A percentile compares a stretch with the other conserved stretches of the same genome.
These are phyloP conservation scores for Ochromonas danica DNA, from an alignment of 108 stramenopile species.

Conservation along the genomic window DNA sequence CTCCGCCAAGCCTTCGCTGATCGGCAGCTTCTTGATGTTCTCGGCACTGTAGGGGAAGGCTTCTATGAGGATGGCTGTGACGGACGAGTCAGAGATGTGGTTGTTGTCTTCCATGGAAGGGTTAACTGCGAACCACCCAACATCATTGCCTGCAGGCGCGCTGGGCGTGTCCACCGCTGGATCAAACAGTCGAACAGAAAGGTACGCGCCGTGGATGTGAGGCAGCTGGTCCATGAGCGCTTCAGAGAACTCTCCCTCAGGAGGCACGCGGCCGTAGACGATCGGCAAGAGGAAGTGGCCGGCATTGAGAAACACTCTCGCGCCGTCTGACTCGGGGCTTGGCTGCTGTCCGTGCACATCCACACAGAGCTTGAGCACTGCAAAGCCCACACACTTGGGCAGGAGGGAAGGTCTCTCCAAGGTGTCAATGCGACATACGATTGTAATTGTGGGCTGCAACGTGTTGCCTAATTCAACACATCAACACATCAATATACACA, in stretches of 20 bases:
- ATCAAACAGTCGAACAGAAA: slow-evolving; percentile 11
- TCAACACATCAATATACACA: too few relatives aligned
- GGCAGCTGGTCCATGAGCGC: neutral
- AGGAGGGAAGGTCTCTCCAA: neutral
- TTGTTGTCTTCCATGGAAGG: neutral
- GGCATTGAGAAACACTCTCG: neutral
- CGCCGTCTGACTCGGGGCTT: neutral
- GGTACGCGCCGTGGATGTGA: neutral
- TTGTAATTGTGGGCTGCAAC: neutral
- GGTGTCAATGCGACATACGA: neutral
- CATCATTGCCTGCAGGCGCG: neutral
- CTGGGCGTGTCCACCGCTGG: neutral
- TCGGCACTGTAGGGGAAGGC: neutral
- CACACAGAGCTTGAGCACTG: neutral
- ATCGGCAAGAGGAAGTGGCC: neutral
- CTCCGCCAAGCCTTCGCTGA: neutral
- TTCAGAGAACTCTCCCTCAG: neutral
- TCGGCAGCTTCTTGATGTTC: neutral
- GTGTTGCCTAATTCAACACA: neutral
- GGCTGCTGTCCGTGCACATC: neutral
- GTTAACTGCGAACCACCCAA: neutral
- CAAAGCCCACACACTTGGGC: slow-evolving; percentile 11
- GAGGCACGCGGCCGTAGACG: neutral
- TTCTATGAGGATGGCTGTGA: neutral
- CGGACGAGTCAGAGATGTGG: neutral